Base-by-base conservation (phyloP, 495 filamentous ascomycete species). In the Venustampulla echinocandica region DNA sequence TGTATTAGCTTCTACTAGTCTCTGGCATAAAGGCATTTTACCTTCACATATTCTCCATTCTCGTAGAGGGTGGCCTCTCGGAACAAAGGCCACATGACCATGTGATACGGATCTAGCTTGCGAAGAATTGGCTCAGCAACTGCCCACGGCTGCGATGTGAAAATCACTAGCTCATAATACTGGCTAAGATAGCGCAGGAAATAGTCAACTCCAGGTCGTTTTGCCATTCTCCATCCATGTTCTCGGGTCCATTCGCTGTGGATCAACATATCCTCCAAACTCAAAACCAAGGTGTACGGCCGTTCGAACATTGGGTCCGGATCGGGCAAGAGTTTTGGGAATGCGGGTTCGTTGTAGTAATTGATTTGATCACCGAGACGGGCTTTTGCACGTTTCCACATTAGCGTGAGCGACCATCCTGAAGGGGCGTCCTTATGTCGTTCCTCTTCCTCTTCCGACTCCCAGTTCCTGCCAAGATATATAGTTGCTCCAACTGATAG, bases 101-200 rank as follows among this genome's bases (percentile, higher is more conserved):
- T 86, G 38, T 82, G 87, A 68, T 83, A 96, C n/a, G 90, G 92
- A 61, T 97, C 92, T 30, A 98, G 73, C 66, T 98, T 98, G 39
- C 85, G 77, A 52, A 95, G 81, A 18, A 98, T 73, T 13, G 87
- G 86, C 46, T 94, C 90, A 9, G 79, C 92, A 51, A 82, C 82
- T 60, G 78, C 78, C 54, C 77, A 84, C 3, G 88, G 85, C 13
- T 88, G 79, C 46, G 74, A 87, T 21, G 93, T 96, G 70, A 95
- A 98, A 36, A 98, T 76, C 28, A 96, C 93, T 18, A 98, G 73
- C 62, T 98, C 92, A 64, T 95, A 98, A 71, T 97, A 96, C 61
- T 95, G 87, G 65, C 82, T 88, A 30, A 98, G 73, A 61, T 98
- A 98, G 58, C 84, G 86, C 44, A 98, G 64, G 70, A 98, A 97